Evolutionary conservation across 176 grass and related monocot species (phyloP), one percentile per base, ranked within the genome.

Genomic region (Paspalum notatum): DNA sequence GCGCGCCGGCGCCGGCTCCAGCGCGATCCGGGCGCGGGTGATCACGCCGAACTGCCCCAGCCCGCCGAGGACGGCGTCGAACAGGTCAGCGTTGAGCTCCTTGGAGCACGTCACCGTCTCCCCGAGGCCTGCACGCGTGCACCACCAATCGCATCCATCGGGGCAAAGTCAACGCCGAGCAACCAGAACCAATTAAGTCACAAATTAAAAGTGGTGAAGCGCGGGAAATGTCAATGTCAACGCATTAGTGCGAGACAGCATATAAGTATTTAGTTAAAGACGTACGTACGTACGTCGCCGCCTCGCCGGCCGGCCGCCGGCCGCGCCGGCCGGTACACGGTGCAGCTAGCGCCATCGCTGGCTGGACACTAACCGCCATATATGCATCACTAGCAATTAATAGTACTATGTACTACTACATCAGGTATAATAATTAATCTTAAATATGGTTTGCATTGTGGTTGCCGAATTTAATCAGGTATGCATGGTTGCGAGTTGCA

Each of bases 41-140:
- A 98, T 94, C 15, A 98, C 76, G 22, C 92, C 95, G 77, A 98
- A 89, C 81, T 98, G 95, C 9, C 92, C 92, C 1, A 98, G 80
- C 8, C 92, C 95, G 25, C 95, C 95, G 5, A 94, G 79, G 21
- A 89, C 78, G 1, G 87, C 95, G 39, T 90, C 39, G 83, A 98
- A 98, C 27, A 98, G 80, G 52, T 93, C 90, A 21, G 80, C 37
- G 78, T 84, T 92, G 57, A 46, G 16, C 14, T 85, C 55, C 62
- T 85, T 84, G 49, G 92, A 98, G 83, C 92, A 98, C 55, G 95
- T 98, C 48, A 89, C 8, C 43, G 11, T 82, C 55, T 94, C 81
- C 7, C 95, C 92, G 41, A 43, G 64, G 5, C 92, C 92, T 94
- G 85, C 54, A 74, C 20, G 47, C 56, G 5, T 25, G 58, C 16